Evolutionary conservation across 1,139 yeast species (phyloP), one percentile per base, ranked within the genome.

Genomic region (Hansenula sp.): DNA sequence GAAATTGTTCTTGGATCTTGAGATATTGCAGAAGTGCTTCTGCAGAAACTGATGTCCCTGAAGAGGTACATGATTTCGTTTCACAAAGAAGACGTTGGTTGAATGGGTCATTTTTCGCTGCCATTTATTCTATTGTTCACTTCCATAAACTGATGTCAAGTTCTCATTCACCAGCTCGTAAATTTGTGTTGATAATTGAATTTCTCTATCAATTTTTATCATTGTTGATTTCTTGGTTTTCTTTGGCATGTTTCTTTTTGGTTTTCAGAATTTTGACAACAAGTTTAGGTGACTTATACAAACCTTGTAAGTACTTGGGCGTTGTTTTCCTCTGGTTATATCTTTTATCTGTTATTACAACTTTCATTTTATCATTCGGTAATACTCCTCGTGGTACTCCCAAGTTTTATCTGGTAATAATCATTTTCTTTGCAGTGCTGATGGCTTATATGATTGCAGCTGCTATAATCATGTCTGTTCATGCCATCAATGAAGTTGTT

Each of bases 11-110:
- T 48, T 91, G 97, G 97, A 87, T 89, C 35, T 70, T 91, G 57
- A 84, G 83, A 51, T 91, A 89, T 59, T 95, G 91, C 56, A 86
- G 89, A 63, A 84, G 81, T 66, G 94, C 97, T 1, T 84, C 85
- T 46, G 98, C 96, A 21, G 96, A 91, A 56, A 91, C 98, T 1
- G 98, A 91, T 74, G 97, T 91, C 41, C 98, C 98, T 4, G 95
- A 87, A 57, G 73, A 83, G 8, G 76, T 91, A 42, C 79, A 94
- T 1, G 96, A 90, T 62, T 88, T 90, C 55, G 81, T 90, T 42
- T 79, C 93, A 4, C 97, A 90, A 64, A 82, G 97, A 71, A 79
- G 97, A 66, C 82, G 97, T 67, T 90, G 97, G 97, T 75, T 90
- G 49, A 91, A 91, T 63, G 98, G 98, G 61, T 94, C 97, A 0